These are phyloP conservation scores for Oryza nivara DNA, from an alignment of 176 grass and related monocot species.

Conservation along the genomic window DNA sequence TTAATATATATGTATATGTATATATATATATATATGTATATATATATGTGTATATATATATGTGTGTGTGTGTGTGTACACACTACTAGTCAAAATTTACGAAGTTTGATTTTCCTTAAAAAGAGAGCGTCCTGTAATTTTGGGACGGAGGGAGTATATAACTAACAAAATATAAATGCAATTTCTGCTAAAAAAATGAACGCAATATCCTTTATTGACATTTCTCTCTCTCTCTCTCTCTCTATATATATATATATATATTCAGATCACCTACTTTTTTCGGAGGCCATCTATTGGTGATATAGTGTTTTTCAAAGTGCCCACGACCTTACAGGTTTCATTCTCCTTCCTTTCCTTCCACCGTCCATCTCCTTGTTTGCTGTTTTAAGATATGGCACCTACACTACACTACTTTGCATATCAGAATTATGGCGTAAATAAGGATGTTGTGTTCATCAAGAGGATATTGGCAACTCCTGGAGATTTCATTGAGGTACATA, in stretches of 20 bases:
- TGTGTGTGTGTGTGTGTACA: too few relatives aligned
- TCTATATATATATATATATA: too few relatives aligned
- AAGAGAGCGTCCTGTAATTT: too few relatives aligned
- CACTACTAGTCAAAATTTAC: too few relatives aligned
- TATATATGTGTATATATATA: too few relatives aligned
- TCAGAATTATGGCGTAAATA: conserved; percentile 52
- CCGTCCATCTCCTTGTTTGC: background rate
- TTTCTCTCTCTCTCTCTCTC: background rate
- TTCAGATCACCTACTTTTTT: conserved; percentile 58
- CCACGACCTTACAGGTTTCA: conserved; percentile 31
- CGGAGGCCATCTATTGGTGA: conserved; percentile 54
- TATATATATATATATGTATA: too few relatives aligned
- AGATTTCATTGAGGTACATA: conserved; percentile 66
- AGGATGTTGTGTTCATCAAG: conserved; percentile 60
- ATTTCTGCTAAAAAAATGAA: too few relatives aligned
- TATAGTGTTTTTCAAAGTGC: conserved; percentile 55
- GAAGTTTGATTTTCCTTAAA: too few relatives aligned
- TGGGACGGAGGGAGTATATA: too few relatives aligned
- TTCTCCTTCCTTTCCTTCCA: background rate
- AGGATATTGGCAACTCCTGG: conserved; percentile 55
- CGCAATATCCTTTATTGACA: too few relatives aligned
- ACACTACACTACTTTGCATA: conserved; percentile 2
- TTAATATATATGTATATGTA: too few relatives aligned
- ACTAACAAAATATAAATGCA: too few relatives aligned
- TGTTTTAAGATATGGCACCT: background rate